Percentiles rank a stretch among this genome's conserved stretches.
phyloP scores from a whole-genome alignment of 768 basidiomycete genomes.

The Cystobasidium ongulense region DNA sequence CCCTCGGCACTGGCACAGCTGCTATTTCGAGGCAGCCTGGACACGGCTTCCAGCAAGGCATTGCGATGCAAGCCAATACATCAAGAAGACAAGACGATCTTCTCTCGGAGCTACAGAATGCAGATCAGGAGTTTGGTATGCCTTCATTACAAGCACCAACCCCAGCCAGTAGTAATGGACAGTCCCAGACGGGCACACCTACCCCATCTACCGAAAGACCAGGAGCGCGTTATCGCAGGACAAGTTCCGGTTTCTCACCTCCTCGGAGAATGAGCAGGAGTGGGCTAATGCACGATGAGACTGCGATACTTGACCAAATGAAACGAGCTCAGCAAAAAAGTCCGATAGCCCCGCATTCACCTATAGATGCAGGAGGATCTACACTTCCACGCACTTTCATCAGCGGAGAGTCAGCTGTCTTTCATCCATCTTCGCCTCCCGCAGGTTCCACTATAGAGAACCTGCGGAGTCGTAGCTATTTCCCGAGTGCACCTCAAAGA shows the following conservation, averaged over 20 bases:
- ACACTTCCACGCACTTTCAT: background rate
- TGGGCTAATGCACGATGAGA: conserved; percentile 6
- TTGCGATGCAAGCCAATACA: background rate
- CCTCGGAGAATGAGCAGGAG: background rate
- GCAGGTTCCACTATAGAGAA: conserved; percentile 4
- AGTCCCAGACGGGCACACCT: background rate
- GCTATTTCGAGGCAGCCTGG: background rate
- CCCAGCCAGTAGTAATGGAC: background rate
- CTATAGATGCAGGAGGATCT: background rate
- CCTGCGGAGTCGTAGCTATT: conserved; percentile 1
- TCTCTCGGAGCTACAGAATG: conserved; percentile 15
- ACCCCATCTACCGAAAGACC: background rate
- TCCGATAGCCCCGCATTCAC: background rate
- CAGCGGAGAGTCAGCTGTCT: background rate
- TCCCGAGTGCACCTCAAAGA: background rate
- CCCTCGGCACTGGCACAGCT: background rate
- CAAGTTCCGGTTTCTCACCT: background rate
- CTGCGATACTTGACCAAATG: background rate
- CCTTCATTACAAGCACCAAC: background rate
- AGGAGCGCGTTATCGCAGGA: background rate
- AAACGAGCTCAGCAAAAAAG: background rate
- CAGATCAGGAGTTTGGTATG: conserved; percentile 19
- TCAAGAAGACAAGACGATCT: conserved; percentile 13
- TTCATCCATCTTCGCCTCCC: conserved; percentile 19
- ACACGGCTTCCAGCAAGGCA: background rate